Evolutionary conservation across 805 yeast genomes (phyloP), one percentile per base, ranked within the genome.

Genomic region (Candida dajiaensis): DNA sequence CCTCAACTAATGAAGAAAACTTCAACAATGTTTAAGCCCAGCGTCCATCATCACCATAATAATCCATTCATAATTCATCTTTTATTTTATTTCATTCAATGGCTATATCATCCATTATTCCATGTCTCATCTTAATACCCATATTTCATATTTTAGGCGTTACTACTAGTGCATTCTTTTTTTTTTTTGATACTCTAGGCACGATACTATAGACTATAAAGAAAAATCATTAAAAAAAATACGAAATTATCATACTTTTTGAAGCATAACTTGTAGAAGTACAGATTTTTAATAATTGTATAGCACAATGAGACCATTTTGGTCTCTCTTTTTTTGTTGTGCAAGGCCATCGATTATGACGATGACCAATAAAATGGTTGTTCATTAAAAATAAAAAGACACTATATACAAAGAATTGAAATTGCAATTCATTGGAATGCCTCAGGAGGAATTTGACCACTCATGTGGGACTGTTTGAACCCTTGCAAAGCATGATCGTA

Each of bases 401-500:
- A 18, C 20, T 33, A 33, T 33, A 33, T 16, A 33, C 36, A 33
- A 33, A 8, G n/a, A n/a, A n/a, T n/a, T n/a, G n/a, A n/a, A 3
- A 3, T 33, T 36, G 16, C 15, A n/a, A 20, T 38, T 36, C 36
- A 50, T 37, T 42, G 43, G 49, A 61, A 61, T 3, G 64, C 64
- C 41, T 59, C 59, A 35, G 54, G 59, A 15, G 64, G 64, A 20
- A 61, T 56, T 33, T 58, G 62, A 8, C 62, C 62, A 19, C 47
- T 51, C 18, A 54, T 46, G n/a, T 54, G 59, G 31, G 88, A 83
- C 54, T 76, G 80, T 54, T 80, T 77, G 66, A 92, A 92, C 46
- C 86, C 82, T 39, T 73, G 73, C 13, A 79, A 68, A 23, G 96
- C 90, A 44, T 70, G 73, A 23, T 78, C 80, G 55, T 79, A 82